Percentiles rank a stretch among this genome's conserved stretches.
Evolutionary conservation across 192 early-diverging fungal species (phyloP).

Genomic region (Backusella westeae): DNA sequence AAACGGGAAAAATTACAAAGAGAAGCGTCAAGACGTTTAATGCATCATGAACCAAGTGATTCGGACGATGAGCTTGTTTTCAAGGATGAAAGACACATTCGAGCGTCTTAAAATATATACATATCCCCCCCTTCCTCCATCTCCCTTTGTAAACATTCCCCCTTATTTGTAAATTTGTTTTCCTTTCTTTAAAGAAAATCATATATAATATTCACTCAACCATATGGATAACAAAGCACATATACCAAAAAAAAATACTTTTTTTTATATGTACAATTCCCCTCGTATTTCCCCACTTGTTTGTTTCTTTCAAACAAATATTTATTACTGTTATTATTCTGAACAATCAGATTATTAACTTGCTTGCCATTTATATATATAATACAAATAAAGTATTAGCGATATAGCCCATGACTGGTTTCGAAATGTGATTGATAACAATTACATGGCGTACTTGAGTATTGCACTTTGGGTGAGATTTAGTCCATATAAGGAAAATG

Average conservation of each 20-base stretch:
- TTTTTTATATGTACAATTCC: neutral
- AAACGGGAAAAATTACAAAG: neutral
- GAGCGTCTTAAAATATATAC: neutral
- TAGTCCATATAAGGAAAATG: no score
- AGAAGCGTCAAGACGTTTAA: neutral
- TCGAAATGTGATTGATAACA: no score
- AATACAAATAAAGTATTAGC: no score
- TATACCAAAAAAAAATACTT: neutral
- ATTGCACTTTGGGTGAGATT: no score
- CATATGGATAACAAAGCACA: neutral
- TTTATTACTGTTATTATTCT: neutral
- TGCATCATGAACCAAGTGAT: neutral
- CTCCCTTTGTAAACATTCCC: neutral
- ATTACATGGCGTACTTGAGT: no score
- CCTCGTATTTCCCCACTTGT: neutral
- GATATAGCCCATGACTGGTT: neutral
- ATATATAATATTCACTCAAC: no score
- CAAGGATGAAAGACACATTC: neutral
- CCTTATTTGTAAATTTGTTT: neutral
- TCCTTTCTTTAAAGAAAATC: neutral
- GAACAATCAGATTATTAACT: neutral
- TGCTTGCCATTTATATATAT: neutral
- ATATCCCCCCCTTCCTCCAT: neutral
- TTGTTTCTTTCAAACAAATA: neutral
- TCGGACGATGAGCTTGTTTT: conserved; percentile 6